Evolutionary conservation across 2,329 filamentous ascomycete genomes (phyloP).

Genomic region (Apiospora phragmitis): DNA sequence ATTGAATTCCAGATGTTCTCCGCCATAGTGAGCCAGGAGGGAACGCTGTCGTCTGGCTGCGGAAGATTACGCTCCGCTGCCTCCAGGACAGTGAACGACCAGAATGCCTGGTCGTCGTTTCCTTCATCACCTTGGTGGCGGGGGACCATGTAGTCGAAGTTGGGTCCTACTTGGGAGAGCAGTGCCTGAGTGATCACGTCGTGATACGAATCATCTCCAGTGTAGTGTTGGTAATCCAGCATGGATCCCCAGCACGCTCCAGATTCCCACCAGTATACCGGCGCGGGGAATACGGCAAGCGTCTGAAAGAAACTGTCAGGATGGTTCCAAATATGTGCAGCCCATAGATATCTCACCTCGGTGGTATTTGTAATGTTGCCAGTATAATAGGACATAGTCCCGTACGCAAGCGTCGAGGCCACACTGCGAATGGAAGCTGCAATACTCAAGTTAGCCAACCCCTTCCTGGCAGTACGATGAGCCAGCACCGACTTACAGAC

Average conservation of each 20-base stretch:
- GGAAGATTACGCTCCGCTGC: constrained; percentile 70
- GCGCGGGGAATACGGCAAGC: constrained; percentile 62
- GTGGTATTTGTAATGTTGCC: constrained; percentile 58
- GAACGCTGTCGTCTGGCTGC: constrained; percentile 54
- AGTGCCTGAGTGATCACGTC: constrained; percentile 59
- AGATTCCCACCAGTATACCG: constrained; percentile 64
- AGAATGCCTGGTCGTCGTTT: constrained; percentile 76
- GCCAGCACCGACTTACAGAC: constrained; percentile 18
- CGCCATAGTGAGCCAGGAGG: constrained; percentile 66
- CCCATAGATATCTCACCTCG: constrained; percentile 31
- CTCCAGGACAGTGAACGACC: constrained; percentile 67
- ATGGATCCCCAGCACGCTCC: constrained; percentile 68
- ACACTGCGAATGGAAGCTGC: constrained; percentile 63
- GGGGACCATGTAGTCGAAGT: constrained; percentile 61
- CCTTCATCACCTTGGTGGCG: constrained; percentile 61
- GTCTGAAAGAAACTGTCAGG: constrained; percentile 29
- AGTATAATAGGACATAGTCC: constrained; percentile 64
- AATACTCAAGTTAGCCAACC: constrained; percentile 18
- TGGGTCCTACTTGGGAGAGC: constrained; percentile 56
- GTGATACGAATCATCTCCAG: constrained; percentile 63
- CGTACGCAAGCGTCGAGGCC: constrained; percentile 60
- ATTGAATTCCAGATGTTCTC: constrained; percentile 74
- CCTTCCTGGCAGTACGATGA: neutral
- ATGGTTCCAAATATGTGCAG: neutral
- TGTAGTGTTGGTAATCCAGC: constrained; percentile 70